These are phyloP conservation scores for Vaccinium darrowii DNA, from an alignment of 148 eudicot genomes.

Conservation along the genomic window DNA sequence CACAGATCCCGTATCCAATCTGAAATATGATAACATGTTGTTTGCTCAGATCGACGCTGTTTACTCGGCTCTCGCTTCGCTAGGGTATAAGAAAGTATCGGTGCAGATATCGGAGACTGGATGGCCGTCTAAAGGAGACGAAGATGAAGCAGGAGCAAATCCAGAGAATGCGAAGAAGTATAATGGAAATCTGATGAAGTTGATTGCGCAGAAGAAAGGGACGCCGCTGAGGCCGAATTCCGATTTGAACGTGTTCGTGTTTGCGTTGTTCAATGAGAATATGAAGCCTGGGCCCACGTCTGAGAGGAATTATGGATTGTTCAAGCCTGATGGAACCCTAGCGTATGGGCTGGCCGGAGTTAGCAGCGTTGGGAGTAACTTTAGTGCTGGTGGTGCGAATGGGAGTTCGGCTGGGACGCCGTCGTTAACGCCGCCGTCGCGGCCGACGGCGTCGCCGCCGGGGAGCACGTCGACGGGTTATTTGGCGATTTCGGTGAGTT, in stretches of 20 bases:
- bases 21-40: slow-evolving; percentile 73
- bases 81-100: slow-evolving; percentile 42
- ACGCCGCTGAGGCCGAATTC: slow-evolving; percentile 61
- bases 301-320: slow-evolving; percentile 78
- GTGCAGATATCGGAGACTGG: slow-evolving; percentile 81
- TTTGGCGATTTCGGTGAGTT: slow-evolving; percentile 64
- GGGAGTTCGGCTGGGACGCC: background rate
- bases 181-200: slow-evolving; percentile 60
- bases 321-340: slow-evolving; percentile 74
- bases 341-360: slow-evolving; percentile 50
- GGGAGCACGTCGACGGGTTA: slow-evolving; percentile 51
- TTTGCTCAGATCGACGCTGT: slow-evolving; percentile 82
- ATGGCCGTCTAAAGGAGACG: slow-evolving; percentile 87
- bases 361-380: slow-evolving; percentile 25
- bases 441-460: background rate
- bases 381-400: slow-evolving; percentile 5
- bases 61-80: slow-evolving; percentile 45
- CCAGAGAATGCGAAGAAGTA: slow-evolving; percentile 75
- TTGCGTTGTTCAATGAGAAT: slow-evolving; percentile 85
- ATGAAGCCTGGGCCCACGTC: slow-evolving; percentile 85
- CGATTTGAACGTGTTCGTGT: slow-evolving; percentile 58
- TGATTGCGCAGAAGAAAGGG: slow-evolving; percentile 44
- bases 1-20: slow-evolving; percentile 43
- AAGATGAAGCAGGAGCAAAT: slow-evolving; percentile 68
- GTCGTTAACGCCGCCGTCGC: slow-evolving; percentile 8